Percentiles rank a stretch among this genome's conserved stretches.
These are phyloP conservation scores for Starmerella stellata DNA, from an alignment of 805 yeast genomes.

Conservation along the genomic window DNA sequence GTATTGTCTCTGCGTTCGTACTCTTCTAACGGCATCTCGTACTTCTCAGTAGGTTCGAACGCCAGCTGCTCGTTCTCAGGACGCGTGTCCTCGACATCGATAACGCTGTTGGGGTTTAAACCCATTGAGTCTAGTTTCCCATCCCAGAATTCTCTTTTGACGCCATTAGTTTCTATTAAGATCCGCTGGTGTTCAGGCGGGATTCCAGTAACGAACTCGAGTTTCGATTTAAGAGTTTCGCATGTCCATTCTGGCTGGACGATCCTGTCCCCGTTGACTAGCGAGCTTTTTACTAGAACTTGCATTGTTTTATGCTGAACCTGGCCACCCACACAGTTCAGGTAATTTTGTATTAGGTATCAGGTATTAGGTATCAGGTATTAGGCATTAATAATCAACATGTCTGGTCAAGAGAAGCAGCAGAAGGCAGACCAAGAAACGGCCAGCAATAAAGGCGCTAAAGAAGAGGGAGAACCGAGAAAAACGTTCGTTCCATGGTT, in stretches of 20 bases:
- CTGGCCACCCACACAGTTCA: not conserved
- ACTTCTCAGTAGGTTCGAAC: slow-evolving; percentile 24
- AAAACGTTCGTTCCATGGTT: slow-evolving; percentile 19
- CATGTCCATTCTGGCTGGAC: slow-evolving; percentile 47
- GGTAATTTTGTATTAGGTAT: not conserved
- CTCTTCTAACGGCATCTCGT: slow-evolving; percentile 38
- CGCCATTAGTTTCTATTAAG: slow-evolving; percentile 18
- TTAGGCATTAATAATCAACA: too few relatives aligned
- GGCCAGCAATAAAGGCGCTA: not conserved
- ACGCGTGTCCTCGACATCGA: slow-evolving; percentile 35
- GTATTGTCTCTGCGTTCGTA: slow-evolving; percentile 44
- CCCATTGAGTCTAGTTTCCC: slow-evolving; percentile 17
- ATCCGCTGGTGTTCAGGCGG: slow-evolving; percentile 33
- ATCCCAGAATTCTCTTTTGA: slow-evolving; percentile 6
- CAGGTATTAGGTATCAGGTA: not conserved
- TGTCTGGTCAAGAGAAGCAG: not conserved
- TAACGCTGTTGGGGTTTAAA: slow-evolving; percentile 25
- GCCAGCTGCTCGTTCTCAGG: slow-evolving; percentile 21
- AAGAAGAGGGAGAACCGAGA: slow-evolving; percentile 19
- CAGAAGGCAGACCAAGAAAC: not conserved
- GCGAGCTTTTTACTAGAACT: slow-evolving; percentile 31
- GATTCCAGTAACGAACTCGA: slow-evolving; percentile 62
- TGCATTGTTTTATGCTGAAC: slow-evolving; percentile 6
- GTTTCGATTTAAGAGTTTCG: slow-evolving; percentile 31
- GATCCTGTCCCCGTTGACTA: slow-evolving; percentile 53